Percentiles rank a stretch among this genome's conserved stretches.
phyloP scores from a whole-genome alignment of 1,284 basidiomycete species.

The Marasmius fiardii region DNA sequence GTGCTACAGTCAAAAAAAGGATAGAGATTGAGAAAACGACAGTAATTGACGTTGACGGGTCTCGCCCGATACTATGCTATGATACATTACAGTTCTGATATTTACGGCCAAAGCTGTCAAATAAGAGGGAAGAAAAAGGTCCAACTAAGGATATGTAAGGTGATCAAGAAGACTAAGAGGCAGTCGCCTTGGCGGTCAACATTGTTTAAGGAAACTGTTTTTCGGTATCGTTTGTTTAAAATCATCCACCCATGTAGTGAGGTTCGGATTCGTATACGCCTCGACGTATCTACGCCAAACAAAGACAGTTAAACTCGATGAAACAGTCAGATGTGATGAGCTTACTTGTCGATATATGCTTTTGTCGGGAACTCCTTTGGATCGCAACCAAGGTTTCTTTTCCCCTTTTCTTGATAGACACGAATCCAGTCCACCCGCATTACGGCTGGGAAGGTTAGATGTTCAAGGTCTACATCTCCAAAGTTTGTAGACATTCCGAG shows the following conservation, averaged over 20 bases:
- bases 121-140: too few relatives aligned
- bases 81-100: too few relatives aligned
- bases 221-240: slow-evolving; percentile 35
- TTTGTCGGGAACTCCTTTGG: slow-evolving; percentile 66
- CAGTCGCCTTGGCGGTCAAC: too few relatives aligned
- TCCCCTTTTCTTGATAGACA: slow-evolving; percentile 70
- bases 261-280: slow-evolving; percentile 20
- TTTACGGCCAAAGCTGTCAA: too few relatives aligned
- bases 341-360: slow-evolving; percentile 57
- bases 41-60: too few relatives aligned
- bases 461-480: slow-evolving; percentile 60
- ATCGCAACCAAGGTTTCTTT: slow-evolving; percentile 71
- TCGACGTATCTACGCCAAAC: slow-evolving; percentile 23
- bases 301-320: slow-evolving; percentile 14
- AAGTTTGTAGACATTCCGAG: slow-evolving; percentile 83
- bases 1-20: too few relatives aligned
- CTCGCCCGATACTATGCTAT: neutral
- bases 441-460: slow-evolving; percentile 65
- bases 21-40: too few relatives aligned
- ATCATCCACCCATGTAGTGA: slow-evolving; percentile 39
- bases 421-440: slow-evolving; percentile 85
- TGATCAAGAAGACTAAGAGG: too few relatives aligned
- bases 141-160: too few relatives aligned
- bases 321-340: too few relatives aligned
- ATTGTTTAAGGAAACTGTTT: slow-evolving; percentile 18